Conservation (phyloP, 2,329 filamentous ascomycete genomes). For the Ophiostoma fasciatum region DNA sequence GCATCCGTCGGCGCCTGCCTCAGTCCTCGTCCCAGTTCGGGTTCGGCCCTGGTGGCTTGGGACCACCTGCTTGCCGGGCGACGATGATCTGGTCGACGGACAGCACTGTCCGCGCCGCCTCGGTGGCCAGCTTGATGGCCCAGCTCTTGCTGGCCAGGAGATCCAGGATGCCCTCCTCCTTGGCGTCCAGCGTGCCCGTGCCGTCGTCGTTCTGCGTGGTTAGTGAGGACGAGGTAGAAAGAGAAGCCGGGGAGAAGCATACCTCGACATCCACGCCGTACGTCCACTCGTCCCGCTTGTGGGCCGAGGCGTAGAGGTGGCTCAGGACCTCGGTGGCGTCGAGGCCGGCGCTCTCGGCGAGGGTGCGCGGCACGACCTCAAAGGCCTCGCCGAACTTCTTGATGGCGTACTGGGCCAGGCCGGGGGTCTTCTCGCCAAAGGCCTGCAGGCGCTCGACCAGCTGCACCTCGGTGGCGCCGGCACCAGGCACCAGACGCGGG, state of each 20-base stretch:
- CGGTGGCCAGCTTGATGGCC: slow-evolving; percentile 94
- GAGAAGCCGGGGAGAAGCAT: slow-evolving; percentile 13
- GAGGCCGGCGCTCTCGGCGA: slow-evolving; percentile 88
- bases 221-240: background rate
- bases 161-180: slow-evolving; percentile 80
- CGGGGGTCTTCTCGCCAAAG: slow-evolving; percentile 82
- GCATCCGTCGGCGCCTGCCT: too few relatives aligned
- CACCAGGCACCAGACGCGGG: slow-evolving; percentile 77
- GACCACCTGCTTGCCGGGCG: slow-evolving; percentile 88
- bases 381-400: slow-evolving; percentile 96
- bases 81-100: slow-evolving; percentile 99
- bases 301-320: slow-evolving; percentile 80
- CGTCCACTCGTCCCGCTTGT: slow-evolving; percentile 77
- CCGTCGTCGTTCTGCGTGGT: slow-evolving; percentile 51
- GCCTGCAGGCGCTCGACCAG: slow-evolving; percentile 83
- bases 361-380: slow-evolving; percentile 84
- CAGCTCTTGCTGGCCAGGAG: slow-evolving; percentile 84
- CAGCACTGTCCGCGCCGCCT: slow-evolving; percentile 82
- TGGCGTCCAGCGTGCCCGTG: slow-evolving; percentile 70
- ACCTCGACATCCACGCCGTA: slow-evolving; percentile 89
- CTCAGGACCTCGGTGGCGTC: slow-evolving; percentile 96
- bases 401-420: slow-evolving; percentile 89
- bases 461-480: slow-evolving; percentile 88
- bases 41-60: slow-evolving; percentile 91
- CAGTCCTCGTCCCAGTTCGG: slow-evolving; percentile 26